These are phyloP conservation scores for Theobroma cacao DNA, from an alignment of 345 rosid genomes.

Conservation along the genomic window DNA sequence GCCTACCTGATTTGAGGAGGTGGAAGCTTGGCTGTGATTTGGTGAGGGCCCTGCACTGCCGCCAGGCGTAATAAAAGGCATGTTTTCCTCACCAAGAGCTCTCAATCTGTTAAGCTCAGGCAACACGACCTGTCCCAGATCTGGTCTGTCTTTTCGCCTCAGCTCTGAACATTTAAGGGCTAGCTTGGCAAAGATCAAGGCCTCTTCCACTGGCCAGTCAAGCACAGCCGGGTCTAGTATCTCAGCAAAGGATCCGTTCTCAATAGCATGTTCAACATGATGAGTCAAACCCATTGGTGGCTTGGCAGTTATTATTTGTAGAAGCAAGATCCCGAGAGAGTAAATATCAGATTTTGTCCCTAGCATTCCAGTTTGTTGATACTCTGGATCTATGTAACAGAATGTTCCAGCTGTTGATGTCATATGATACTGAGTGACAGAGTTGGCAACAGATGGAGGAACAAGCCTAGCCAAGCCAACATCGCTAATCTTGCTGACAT, in stretches of 20 bases:
- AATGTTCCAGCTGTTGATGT: slow-evolving; percentile 93
- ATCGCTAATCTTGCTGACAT: slow-evolving; percentile 86
- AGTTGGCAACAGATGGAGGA: slow-evolving; percentile 69
- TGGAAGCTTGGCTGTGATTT: slow-evolving; percentile 23
- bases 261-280: slow-evolving; percentile 57
- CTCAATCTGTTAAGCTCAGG: slow-evolving; percentile 75
- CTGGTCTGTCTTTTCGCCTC: slow-evolving; percentile 88
- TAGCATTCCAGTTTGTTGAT: slow-evolving; percentile 90
- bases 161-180: slow-evolving; percentile 72
- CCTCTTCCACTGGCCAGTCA: slow-evolving; percentile 80
- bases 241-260: slow-evolving; percentile 47
- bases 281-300: slow-evolving; percentile 90
- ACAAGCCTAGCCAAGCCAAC: slow-evolving; percentile 94
- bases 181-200: slow-evolving; percentile 54
- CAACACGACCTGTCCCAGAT: slow-evolving; percentile 54
- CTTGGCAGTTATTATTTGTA: slow-evolving; percentile 79
- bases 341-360: slow-evolving; percentile 83
- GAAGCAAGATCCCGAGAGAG: slow-evolving; percentile 74
- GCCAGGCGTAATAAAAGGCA: slow-evolving; percentile 24
- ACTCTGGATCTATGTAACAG: slow-evolving; percentile 94
- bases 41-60: slow-evolving; percentile 30
- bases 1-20: slow-evolving; percentile 38
- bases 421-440: slow-evolving; percentile 76
- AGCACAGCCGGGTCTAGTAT: slow-evolving; percentile 54
- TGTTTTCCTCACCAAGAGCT: slow-evolving; percentile 53